phyloP scores from a whole-genome alignment of 768 basidiomycete genomes.

The Tephrocybe sp. region DNA sequence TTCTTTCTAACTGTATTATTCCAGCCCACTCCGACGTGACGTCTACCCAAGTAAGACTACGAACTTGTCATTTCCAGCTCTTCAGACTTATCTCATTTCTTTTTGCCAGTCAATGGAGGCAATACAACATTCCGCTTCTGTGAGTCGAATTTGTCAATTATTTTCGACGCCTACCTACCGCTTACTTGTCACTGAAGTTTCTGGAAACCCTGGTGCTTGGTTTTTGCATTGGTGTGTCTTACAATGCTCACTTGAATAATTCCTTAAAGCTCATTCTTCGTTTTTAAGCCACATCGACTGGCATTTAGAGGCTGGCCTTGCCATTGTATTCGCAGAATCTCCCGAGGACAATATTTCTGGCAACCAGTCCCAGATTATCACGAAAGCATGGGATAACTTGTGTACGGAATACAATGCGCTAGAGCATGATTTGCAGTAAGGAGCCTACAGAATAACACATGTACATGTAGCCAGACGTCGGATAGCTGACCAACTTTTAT shows the following conservation, averaged over 20 bases:
- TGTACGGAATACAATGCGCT: constrained; percentile 26
- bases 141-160: neutral
- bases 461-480: no score
- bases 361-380: constrained; percentile 27
- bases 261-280: neutral
- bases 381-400: constrained; percentile 28
- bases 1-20: neutral
- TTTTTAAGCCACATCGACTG: constrained; percentile 30
- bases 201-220: constrained; percentile 62
- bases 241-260: neutral
- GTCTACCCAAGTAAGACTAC: constrained; percentile 21
- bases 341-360: constrained; percentile 25
- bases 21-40: constrained; percentile 22
- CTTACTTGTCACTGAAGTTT: no score
- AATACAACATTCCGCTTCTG: constrained; percentile 36
- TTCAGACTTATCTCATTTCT: neutral
- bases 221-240: constrained; percentile 37
- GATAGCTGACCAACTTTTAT: no score
- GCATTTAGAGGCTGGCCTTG: constrained; percentile 34
- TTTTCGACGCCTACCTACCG: no score
- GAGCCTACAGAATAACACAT: no score
- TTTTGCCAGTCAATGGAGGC: constrained; percentile 27
- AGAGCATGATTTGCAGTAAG: constrained; percentile 21
- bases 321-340: constrained; percentile 30
- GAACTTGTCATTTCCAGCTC: no score